Base-by-base conservation (phyloP, 2,329 filamentous ascomycete genomes). In the Graphiopsis chlorocephala region DNA sequence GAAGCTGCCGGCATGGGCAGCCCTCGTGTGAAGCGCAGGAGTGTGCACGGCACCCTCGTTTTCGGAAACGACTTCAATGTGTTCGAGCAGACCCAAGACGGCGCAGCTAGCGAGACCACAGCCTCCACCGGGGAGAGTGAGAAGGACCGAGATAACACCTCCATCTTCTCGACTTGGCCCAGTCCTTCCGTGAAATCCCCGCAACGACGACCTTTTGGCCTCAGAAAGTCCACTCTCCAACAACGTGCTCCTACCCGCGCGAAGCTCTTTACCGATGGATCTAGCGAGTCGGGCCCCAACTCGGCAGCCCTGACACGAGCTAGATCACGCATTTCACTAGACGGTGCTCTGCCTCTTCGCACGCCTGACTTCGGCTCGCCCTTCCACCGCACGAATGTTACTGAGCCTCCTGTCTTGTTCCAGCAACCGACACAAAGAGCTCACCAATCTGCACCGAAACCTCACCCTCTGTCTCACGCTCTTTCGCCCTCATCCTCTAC, bases 171-270 rank as follows among this genome's bases (percentile, higher is more conserved):
- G 23, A 64, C 61, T 15, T 64, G 61, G 61, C 61, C 61, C 42
- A 59, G 20, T 17, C 61, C 38, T 11, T 57, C 55, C 17, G 53
- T 45, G 11, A 55, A 64, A 56, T 76, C 75, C 55, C 74, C 75
- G 48, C 74, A 73, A 47, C 67, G 73, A 59, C 70, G 75, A 35
- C 72, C 74, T 23, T 71, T 75, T 63, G 73, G 72, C 20, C 80
- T 97, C 57, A 86, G 94, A 65, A 93, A 90, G 75, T 96, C 93
- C 2, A 97, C 94, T 0, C 78, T 97, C 26, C 92, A 96, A 74
- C 93, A 97, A 77, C 89, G 94, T 67, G 85, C 86, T 48, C 71
- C 78, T 20, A 77, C 71, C 60, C 74, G 77, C 26, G 73, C 78
- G 25, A 76, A 78, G 68, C 72, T 78, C 26, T 74, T 73, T 29